These are phyloP conservation scores for Hypoxylon sp. DNA, from an alignment of 2,329 filamentous ascomycete species.

Conservation along the genomic window DNA sequence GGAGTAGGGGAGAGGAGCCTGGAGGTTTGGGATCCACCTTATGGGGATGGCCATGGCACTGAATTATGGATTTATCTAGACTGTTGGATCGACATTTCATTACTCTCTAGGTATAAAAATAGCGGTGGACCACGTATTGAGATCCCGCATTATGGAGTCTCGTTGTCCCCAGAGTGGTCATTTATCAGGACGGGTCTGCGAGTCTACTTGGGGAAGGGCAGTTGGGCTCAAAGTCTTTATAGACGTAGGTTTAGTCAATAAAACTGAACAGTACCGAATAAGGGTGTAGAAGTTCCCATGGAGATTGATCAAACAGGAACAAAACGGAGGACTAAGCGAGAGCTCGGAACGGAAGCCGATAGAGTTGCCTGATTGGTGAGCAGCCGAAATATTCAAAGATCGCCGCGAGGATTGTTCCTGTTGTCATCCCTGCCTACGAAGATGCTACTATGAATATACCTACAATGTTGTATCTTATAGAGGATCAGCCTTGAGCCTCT, in stretches of 20 bases:
- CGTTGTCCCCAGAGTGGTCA: neutral
- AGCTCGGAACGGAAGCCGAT: slow-evolving; percentile 5
- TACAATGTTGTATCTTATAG: slow-evolving; percentile 25
- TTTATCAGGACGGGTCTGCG: neutral
- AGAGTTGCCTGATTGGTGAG: slow-evolving; percentile 28
- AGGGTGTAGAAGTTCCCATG: neutral
- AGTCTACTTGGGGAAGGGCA: too few species aligned
- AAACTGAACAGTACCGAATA: neutral
- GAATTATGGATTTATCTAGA: slow-evolving; percentile 13
- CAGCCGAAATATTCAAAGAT: slow-evolving; percentile 29
- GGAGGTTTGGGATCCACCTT: slow-evolving; percentile 15
- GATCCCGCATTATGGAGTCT: slow-evolving; percentile 6
- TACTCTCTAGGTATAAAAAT: slow-evolving; percentile 6
- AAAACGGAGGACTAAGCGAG: slow-evolving; percentile 14
- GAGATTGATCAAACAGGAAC: slow-evolving; percentile 5
- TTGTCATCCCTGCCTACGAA: slow-evolving; percentile 14
- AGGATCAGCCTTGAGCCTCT: slow-evolving; percentile 41
- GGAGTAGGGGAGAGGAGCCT: slow-evolving; percentile 10
- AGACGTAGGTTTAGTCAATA: neutral
- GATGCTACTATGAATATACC: slow-evolving; percentile 1
- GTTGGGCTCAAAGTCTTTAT: too few species aligned
- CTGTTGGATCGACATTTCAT: slow-evolving; percentile 7
- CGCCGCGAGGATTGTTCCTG: slow-evolving; percentile 33
- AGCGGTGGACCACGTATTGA: slow-evolving; percentile 11
- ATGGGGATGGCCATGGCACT: slow-evolving; percentile 24